These are phyloP conservation scores for Blastobotrys serpentis DNA, from an alignment of 1,139 yeast genomes.

Conservation along the genomic window DNA sequence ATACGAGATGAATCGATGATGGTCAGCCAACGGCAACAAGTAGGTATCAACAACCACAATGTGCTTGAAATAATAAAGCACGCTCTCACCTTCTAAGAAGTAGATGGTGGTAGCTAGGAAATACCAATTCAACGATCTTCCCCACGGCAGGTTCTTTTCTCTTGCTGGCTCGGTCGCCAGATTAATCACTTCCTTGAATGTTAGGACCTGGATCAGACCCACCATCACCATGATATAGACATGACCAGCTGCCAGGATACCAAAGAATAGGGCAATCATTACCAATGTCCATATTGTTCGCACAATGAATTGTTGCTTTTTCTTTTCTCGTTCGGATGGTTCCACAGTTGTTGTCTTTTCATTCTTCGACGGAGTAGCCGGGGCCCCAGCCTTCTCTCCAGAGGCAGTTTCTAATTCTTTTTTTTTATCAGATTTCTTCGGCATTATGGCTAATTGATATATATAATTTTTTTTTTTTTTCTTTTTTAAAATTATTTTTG, in stretches of 20 bases:
- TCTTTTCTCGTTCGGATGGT: constrained; percentile 43
- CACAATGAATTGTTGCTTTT: constrained; percentile 78
- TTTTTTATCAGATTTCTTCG: constrained; percentile 6
- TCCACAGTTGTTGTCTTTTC: not conserved
- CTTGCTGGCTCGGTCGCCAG: constrained; percentile 80
- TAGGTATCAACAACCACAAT: constrained; percentile 46
- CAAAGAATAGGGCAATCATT: constrained; percentile 76
- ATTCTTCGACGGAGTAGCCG: not conserved
- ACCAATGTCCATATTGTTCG: constrained; percentile 95
- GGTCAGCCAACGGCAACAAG: constrained; percentile 49
- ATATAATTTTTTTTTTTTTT: constrained; percentile 4
- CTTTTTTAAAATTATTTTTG: not conserved
- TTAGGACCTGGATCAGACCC: constrained; percentile 69
- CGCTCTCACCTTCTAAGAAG: constrained; percentile 83
- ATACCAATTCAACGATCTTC: constrained; percentile 86
- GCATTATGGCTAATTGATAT: too few relatives aligned
- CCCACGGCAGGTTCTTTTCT: constrained; percentile 78
- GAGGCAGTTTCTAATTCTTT: not conserved
- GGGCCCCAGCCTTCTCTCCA: not conserved
- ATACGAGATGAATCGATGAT: constrained; percentile 84
- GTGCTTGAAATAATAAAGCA: constrained; percentile 61
- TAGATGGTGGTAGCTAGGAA: constrained; percentile 70
- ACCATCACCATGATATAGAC: constrained; percentile 73
- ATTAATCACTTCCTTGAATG: constrained; percentile 87
- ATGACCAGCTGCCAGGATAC: constrained; percentile 82